Conservation (phyloP, 2,329 filamentous ascomycete species). For the Sarocladiaceae sp. region DNA sequence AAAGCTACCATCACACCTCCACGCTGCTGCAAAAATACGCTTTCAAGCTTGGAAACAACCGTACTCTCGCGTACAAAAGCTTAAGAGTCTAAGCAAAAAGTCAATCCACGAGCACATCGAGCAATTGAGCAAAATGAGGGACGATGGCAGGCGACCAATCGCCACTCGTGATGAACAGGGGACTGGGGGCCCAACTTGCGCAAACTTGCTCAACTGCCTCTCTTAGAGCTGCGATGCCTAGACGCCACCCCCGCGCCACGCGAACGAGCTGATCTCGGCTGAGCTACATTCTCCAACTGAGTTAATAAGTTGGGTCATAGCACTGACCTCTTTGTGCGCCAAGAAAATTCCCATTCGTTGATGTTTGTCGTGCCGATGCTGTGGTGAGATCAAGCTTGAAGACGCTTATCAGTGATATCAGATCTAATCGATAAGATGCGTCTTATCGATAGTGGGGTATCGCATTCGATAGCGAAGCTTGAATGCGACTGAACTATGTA, state of each 20-base stretch:
- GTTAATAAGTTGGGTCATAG: no score
- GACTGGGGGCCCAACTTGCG: neutral
- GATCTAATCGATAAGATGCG: constrained; percentile 1
- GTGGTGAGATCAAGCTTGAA: neutral
- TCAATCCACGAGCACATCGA: neutral
- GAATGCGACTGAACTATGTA: no score
- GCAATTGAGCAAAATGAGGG: neutral
- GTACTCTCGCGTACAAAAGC: neutral
- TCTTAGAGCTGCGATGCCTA: neutral
- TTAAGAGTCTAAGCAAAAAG: neutral
- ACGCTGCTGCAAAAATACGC: neutral
- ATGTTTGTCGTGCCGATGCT: no score
- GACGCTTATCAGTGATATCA: neutral
- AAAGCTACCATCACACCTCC: neutral
- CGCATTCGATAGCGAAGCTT: neutral
- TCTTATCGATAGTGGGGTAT: neutral
- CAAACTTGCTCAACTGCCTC: constrained; percentile 8
- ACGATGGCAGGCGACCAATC: neutral
- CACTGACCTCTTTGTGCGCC: no score
- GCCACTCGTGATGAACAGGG: neutral
- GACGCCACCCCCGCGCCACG: constrained; percentile 4
- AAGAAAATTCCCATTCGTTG: no score
- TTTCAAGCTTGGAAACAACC: neutral
- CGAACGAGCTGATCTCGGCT: neutral
- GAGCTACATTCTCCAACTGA: neutral